These are phyloP conservation scores for Tuctoria greenei DNA, from an alignment of 176 grass and related monocot genomes.

Conservation along the genomic window DNA sequence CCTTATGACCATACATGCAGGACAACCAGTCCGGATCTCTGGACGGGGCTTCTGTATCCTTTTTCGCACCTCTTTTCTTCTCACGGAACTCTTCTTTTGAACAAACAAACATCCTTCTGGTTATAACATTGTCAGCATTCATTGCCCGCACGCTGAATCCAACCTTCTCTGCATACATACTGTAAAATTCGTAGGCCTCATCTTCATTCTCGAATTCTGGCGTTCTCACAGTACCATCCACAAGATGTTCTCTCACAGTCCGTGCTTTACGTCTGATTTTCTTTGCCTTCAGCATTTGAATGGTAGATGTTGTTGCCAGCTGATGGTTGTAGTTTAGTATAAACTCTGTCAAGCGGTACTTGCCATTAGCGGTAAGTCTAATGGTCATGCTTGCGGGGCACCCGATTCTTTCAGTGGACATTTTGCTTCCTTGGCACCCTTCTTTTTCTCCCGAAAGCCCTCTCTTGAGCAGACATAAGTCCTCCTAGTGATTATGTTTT, in stretches of 20 bases:
- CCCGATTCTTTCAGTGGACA: conserved; percentile 82
- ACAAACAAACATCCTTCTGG: conserved; percentile 97
- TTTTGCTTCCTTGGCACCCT: conserved; percentile 85
- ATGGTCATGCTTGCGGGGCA: conserved; percentile 83
- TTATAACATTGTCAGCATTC: conserved; percentile 75
- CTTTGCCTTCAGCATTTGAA: conserved; percentile 75
- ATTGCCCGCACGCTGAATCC: conserved; percentile 85
- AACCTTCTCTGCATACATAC: conserved; percentile 81
- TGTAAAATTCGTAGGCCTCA: conserved; percentile 90
- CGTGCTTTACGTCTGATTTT: conserved; percentile 77
- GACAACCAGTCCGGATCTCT: conserved; percentile 86
- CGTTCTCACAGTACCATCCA: conserved; percentile 64
- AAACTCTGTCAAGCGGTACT: conserved; percentile 90
- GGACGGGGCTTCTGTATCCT: conserved; percentile 86
- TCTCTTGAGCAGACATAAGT: conserved; percentile 92
- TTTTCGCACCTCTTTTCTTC: conserved; percentile 84
- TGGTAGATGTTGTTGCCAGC: conserved; percentile 63
- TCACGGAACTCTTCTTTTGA: conserved; percentile 95
- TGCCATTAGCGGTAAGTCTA: conserved; percentile 81
- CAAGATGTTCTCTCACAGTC: conserved; percentile 74
- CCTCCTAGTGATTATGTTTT: conserved; percentile 88
- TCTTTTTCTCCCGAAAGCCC: conserved; percentile 92
- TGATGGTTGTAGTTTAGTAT: conserved; percentile 73
- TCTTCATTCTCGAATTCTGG: conserved; percentile 90
- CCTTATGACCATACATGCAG: conserved; percentile 85